phyloP scores from a whole-genome alignment of 148 eudicot species.

The Cornus controversa region DNA sequence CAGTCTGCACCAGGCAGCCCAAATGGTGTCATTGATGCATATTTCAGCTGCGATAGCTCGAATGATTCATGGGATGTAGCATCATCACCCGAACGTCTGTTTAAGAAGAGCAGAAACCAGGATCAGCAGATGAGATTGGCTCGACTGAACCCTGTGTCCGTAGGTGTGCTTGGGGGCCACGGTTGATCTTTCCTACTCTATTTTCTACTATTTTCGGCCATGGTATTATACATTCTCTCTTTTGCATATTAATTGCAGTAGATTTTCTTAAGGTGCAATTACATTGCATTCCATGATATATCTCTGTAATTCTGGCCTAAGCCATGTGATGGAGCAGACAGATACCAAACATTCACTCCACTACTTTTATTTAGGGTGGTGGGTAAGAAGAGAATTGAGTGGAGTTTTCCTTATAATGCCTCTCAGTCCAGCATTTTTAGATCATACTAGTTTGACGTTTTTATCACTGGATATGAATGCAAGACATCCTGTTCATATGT shows the following conservation, averaged over 20 bases:
- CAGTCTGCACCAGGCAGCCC: slow-evolving; percentile 43
- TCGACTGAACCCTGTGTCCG: slow-evolving; percentile 23
- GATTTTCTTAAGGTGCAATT: slow-evolving; percentile 18
- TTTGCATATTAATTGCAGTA: slow-evolving; percentile 10
- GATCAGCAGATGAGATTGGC: slow-evolving; percentile 40
- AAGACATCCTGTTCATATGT: neutral
- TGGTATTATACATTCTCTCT: slow-evolving; percentile 28
- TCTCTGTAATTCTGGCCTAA: slow-evolving; percentile 23
- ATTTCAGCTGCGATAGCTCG: slow-evolving; percentile 44
- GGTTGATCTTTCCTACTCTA: slow-evolving; percentile 18
- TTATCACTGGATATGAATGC: neutral
- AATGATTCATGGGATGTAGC: slow-evolving; percentile 42
- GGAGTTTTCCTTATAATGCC: slow-evolving; percentile 4
- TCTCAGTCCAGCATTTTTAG: neutral
- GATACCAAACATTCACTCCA: slow-evolving; percentile 11
- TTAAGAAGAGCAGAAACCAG: slow-evolving; percentile 43
- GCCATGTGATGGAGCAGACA: slow-evolving; percentile 23
- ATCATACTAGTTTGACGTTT: neutral
- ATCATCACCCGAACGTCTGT: slow-evolving; percentile 39
- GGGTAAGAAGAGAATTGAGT: slow-evolving; percentile 12
- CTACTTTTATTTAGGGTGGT: slow-evolving; percentile 24
- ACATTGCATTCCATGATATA: slow-evolving; percentile 17
- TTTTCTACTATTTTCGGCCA: slow-evolving; percentile 26
- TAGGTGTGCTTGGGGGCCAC: slow-evolving; percentile 15
- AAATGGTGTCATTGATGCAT: slow-evolving; percentile 47